A percentile compares a stretch with the other conserved stretches of the same genome.
phyloP scores from a whole-genome alignment of 179 eudicot species.

The Heliamphora pulchella region DNA sequence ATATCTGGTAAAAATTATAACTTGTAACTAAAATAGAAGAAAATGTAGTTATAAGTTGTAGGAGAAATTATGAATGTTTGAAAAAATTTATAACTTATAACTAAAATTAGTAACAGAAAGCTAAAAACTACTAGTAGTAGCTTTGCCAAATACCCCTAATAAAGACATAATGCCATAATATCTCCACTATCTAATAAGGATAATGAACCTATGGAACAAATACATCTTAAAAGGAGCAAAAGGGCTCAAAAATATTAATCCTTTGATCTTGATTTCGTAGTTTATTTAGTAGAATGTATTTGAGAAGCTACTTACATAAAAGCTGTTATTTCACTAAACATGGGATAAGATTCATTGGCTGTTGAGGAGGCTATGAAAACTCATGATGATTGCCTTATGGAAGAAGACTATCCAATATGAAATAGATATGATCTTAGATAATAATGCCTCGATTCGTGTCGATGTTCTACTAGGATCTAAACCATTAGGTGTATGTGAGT shows the following conservation, averaged over 20 bases:
- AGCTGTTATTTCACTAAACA: background rate
- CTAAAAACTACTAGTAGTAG: too few relatives aligned
- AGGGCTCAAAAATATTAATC: background rate
- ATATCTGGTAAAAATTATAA: too few relatives aligned
- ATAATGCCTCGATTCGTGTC: background rate
- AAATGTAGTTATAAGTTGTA: too few relatives aligned
- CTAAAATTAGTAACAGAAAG: too few relatives aligned
- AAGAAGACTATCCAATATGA: background rate
- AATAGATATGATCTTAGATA: background rate
- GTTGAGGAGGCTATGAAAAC: background rate
- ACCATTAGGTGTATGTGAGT: background rate
- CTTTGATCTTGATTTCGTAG: background rate
- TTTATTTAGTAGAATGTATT: background rate
- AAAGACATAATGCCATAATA: too few relatives aligned
- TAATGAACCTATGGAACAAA: background rate
- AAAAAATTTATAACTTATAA: too few relatives aligned
- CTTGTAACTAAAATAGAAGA: too few relatives aligned
- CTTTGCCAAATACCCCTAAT: too few relatives aligned
- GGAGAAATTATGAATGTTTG: too few relatives aligned
- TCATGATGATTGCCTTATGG: background rate
- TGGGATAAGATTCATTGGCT: background rate
- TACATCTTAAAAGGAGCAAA: background rate
- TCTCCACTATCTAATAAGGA: background rate
- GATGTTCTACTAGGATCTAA: background rate
- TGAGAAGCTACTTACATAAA: background rate